phyloP scores from a whole-genome alignment of 208 protist genomes.

The Crithidia bombi region DNA sequence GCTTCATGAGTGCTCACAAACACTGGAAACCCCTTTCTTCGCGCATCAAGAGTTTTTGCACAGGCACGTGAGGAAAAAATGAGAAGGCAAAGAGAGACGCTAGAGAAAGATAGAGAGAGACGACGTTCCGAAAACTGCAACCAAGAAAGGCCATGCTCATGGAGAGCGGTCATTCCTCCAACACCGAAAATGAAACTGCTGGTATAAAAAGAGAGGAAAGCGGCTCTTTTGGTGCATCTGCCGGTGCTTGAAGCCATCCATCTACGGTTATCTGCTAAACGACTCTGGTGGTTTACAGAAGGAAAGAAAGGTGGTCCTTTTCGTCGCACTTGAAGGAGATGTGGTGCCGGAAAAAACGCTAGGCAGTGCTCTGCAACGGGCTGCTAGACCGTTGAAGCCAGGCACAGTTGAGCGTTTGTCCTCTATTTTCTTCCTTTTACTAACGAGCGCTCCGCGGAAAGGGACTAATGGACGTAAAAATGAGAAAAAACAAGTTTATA shows the following conservation, averaged over 20 bases:
- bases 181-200: not conserved
- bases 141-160: too few species aligned
- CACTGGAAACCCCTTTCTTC: slow-evolving; percentile 10
- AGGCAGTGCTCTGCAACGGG: too few species aligned
- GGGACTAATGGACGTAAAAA: not conserved
- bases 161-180: not conserved
- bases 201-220: not conserved
- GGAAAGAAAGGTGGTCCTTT: not conserved
- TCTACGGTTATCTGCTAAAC: too few species aligned
- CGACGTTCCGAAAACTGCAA: too few species aligned
- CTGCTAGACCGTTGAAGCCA: too few species aligned
- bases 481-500: not conserved
- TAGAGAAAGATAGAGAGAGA: not conserved
- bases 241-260: too few species aligned
- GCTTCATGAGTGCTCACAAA: slow-evolving; percentile 28
- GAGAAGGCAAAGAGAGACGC: slow-evolving; percentile 7
- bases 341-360: not conserved
- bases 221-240: too few species aligned
- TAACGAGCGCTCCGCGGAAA: not conserved
- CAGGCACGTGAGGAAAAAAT: not conserved
- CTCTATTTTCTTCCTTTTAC: not conserved
- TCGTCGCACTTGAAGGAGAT: not conserved
- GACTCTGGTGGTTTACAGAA: not conserved
- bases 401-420: too few species aligned
- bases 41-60: not conserved